phyloP scores from a whole-genome alignment of 164 flowering plant species.

The Malania oleifera region DNA sequence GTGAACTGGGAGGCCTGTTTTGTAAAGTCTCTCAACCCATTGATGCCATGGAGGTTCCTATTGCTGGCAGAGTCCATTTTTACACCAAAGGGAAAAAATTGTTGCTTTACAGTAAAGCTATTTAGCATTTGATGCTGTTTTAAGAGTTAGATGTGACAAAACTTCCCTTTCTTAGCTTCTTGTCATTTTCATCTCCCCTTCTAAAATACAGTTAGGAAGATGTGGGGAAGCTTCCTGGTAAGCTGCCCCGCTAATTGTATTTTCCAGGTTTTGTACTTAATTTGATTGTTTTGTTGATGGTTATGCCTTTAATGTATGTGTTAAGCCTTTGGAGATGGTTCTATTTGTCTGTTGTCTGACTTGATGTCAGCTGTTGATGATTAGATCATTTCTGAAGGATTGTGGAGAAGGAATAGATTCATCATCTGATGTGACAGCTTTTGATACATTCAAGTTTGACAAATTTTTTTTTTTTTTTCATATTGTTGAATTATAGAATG shows the following conservation, averaged over 20 bases:
- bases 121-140: background rate
- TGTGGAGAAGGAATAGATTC: background rate
- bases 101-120: background rate
- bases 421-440: too few species aligned
- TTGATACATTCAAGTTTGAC: too few species aligned
- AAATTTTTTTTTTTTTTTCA: background rate
- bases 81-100: too few species aligned
- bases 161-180: background rate
- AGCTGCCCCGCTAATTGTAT: background rate
- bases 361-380: background rate
- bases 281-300: background rate
- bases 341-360: background rate
- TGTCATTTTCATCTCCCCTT: background rate
- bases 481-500: background rate
- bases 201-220: background rate
- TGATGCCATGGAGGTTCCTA: too few species aligned
- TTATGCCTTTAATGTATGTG: background rate
- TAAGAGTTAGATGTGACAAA: background rate
- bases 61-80: too few species aligned
- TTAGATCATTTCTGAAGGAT: background rate
- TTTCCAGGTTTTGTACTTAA: background rate
- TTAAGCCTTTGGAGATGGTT: background rate
- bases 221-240: slow-evolving; percentile 3
- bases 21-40: too few species aligned
- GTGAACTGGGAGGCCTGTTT: too few species aligned